A percentile compares a stretch with the other conserved stretches of the same genome.
phyloP scores from a whole-genome alignment of 2,329 filamentous ascomycete species.

The Arthrobotrys sinensis region DNA sequence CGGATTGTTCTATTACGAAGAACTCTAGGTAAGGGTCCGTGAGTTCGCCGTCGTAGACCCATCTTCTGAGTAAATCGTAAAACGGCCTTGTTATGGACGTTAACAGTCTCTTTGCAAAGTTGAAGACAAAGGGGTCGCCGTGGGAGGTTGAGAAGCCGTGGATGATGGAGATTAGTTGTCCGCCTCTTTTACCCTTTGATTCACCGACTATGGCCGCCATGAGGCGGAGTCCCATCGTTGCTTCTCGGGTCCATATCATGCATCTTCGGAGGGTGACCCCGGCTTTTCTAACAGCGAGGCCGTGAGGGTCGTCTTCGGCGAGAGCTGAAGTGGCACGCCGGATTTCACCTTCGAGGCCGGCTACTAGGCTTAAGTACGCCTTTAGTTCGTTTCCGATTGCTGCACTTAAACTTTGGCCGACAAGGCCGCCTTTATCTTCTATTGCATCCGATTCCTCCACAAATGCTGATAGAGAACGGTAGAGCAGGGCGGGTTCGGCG shows the following conservation, averaged over 20 bases:
- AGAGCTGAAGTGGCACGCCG: constrained; percentile 82
- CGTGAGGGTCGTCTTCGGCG: constrained; percentile 77
- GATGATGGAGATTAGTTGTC: constrained; percentile 92
- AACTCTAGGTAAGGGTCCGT: constrained; percentile 97
- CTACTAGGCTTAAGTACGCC: constrained; percentile 90
- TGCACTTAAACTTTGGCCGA: constrained; percentile 90
- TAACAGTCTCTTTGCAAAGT: constrained; percentile 91
- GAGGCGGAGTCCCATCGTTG: constrained; percentile 92
- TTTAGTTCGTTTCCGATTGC: constrained; percentile 87
- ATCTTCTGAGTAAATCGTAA: constrained; percentile 94
- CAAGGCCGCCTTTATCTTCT: constrained; percentile 72
- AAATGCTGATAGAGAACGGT: constrained; percentile 83
- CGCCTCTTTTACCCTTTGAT: constrained; percentile 85
- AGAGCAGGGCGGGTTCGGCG: constrained; percentile 93
- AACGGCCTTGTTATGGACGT: constrained; percentile 91
- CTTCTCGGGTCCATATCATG: constrained; percentile 96
- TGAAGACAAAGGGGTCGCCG: constrained; percentile 92
- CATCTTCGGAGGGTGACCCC: constrained; percentile 95
- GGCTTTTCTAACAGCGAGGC: constrained; percentile 80
- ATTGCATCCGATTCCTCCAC: constrained; percentile 83
- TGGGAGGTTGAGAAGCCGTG: constrained; percentile 94
- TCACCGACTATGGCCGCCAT: constrained; percentile 97
- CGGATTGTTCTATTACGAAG: constrained; percentile 84
- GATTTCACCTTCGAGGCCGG: constrained; percentile 93
- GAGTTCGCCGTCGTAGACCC: constrained; percentile 98